A percentile compares a stretch with the other conserved stretches of the same genome.
These are phyloP conservation scores for Phaeosphaeriaceae sp. DNA, from an alignment of 2,329 filamentous ascomycete genomes.

Conservation along the genomic window DNA sequence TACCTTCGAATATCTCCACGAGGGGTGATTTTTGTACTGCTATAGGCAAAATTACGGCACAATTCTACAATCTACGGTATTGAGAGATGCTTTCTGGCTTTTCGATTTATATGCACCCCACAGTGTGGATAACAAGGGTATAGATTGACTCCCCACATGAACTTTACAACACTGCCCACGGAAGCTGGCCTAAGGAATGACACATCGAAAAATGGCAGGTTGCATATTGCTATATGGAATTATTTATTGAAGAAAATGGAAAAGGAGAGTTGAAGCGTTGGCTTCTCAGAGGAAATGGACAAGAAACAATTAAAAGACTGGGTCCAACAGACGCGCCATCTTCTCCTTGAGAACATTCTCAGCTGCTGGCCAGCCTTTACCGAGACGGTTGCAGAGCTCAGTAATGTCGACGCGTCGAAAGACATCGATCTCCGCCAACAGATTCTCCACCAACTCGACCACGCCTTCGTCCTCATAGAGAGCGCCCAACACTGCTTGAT, in stretches of 20 bases:
- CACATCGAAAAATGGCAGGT: not conserved
- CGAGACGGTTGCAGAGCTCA: conserved; percentile 4
- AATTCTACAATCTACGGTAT: not conserved
- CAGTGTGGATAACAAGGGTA: not conserved
- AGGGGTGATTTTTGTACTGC: not conserved
- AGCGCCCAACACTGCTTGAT: conserved; percentile 8
- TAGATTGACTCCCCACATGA: not conserved
- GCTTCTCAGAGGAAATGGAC: not conserved
- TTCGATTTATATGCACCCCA: not conserved
- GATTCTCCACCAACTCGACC: conserved; percentile 4
- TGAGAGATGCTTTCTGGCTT: not conserved
- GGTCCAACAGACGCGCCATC: conserved; percentile 4
- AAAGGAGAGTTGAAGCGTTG: not conserved
- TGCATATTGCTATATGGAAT: not conserved
- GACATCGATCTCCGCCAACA: conserved; percentile 10
- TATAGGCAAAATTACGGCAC: not conserved
- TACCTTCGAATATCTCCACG: not conserved
- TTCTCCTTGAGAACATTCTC: conserved; percentile 10
- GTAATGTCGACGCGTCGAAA: conserved; percentile 9
- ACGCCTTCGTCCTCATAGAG: conserved; percentile 6
- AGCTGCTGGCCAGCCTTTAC: conserved; percentile 10
- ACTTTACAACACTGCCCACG: not conserved
- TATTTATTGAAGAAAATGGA: not conserved
- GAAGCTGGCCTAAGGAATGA: not conserved
- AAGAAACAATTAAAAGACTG: not conserved